Evolutionary conservation across 163 green algal genomes (phyloP).

Genomic region (Scenedesmus sp.): DNA sequence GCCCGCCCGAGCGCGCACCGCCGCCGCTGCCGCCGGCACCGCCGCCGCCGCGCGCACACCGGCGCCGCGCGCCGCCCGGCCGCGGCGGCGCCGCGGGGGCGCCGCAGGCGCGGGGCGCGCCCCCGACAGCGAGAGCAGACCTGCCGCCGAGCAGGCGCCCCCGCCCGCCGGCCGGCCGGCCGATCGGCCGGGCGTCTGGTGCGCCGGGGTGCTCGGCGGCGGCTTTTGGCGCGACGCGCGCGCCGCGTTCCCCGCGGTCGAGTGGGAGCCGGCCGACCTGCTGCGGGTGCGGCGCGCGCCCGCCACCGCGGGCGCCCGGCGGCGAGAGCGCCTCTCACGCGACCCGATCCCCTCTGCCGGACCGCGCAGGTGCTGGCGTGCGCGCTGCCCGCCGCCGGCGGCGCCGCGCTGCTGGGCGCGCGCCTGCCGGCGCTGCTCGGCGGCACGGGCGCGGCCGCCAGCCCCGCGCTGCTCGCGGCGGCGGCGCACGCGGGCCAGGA

Average conservation of each 20-base stretch:
- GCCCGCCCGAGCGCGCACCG: no score
- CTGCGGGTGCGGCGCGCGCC: not conserved
- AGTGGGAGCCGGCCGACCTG: not conserved
- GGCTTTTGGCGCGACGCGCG: constrained; percentile 4
- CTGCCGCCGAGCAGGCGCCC: no score
- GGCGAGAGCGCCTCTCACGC: no score
- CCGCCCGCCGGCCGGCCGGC: no score
- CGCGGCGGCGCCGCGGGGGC: no score
- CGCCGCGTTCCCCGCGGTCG: not conserved
- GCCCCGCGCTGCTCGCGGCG: not conserved
- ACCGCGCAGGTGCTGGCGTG: constrained; percentile 8
- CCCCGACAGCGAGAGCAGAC: no score
- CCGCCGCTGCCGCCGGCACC: not conserved
- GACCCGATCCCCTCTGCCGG: no score
- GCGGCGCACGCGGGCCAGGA: constrained; percentile 28
- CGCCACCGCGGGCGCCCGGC: no score
- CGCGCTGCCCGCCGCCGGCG: constrained; percentile 20
- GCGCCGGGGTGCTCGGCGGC: constrained; percentile 1
- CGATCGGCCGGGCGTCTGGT: constrained; percentile 15
- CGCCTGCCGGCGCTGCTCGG: not conserved
- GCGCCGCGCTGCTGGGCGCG: not conserved
- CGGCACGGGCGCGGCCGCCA: not conserved
- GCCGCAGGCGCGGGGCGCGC: no score
- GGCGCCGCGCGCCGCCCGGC: no score
- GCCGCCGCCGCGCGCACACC: not conserved